Percentiles rank a stretch among this genome's conserved stretches.
These are phyloP conservation scores for Zychaea mexicana DNA, from an alignment of 371 early-diverging fungal species.

Conservation along the genomic window DNA sequence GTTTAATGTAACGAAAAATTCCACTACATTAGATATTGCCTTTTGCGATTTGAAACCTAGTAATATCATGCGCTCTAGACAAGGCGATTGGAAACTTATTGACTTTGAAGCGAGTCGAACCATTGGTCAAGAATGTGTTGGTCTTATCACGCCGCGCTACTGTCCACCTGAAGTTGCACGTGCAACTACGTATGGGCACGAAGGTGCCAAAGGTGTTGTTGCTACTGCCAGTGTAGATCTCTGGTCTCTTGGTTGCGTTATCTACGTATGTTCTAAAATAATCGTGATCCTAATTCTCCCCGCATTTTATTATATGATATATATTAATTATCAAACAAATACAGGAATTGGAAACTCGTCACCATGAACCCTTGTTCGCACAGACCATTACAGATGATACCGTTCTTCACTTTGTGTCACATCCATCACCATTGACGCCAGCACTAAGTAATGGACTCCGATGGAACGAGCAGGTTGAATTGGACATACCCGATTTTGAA, in stretches of 20 bases:
- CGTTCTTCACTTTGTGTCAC: slow-evolving; percentile 49
- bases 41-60: slow-evolving; percentile 40
- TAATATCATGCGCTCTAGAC: slow-evolving; percentile 33
- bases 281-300: too few species aligned
- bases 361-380: slow-evolving; percentile 37
- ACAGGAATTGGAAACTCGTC: slow-evolving; percentile 41
- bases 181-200: slow-evolving; percentile 50
- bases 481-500: slow-evolving; percentile 45
- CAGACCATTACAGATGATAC: slow-evolving; percentile 49
- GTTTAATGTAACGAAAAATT: neutral
- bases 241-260: slow-evolving; percentile 52
- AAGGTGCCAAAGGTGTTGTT: slow-evolving; percentile 51
- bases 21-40: slow-evolving; percentile 21
- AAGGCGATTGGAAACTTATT: slow-evolving; percentile 40
- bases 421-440: slow-evolving; percentile 52
- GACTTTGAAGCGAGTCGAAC: slow-evolving; percentile 53
- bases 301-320: too few species aligned
- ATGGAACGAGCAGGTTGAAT: slow-evolving; percentile 46
- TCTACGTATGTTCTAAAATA: slow-evolving; percentile 22
- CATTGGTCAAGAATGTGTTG: slow-evolving; percentile 35
- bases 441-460: slow-evolving; percentile 44
- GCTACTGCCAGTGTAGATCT: slow-evolving; percentile 50
- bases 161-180: slow-evolving; percentile 50
- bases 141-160: slow-evolving; percentile 28
- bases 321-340: neutral